phyloP scores from a whole-genome alignment of 2,329 filamentous ascomycete species.

The Bipolaris cookei region DNA sequence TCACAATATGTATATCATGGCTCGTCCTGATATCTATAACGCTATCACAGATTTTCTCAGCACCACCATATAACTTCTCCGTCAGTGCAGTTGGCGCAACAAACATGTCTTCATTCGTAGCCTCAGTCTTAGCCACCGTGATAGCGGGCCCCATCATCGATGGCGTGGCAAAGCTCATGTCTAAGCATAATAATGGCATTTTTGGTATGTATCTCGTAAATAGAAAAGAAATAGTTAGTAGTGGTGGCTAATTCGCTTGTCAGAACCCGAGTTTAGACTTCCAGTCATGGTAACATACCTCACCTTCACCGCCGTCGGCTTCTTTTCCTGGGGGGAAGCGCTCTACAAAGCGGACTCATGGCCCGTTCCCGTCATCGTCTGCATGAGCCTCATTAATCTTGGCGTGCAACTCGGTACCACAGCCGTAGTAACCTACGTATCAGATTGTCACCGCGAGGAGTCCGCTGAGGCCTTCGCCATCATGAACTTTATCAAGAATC shows the following conservation, averaged over 20 bases:
- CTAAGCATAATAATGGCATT: constrained; percentile 29
- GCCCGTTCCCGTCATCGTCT: constrained; percentile 36
- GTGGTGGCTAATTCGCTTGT: background rate
- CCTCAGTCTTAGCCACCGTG: constrained; percentile 27
- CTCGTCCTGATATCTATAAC: constrained; percentile 36
- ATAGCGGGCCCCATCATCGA: constrained; percentile 29
- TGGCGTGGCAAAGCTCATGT: constrained; percentile 32
- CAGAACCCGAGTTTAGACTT: constrained; percentile 36
- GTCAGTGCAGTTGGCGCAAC: constrained; percentile 31
- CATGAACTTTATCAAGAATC: constrained; percentile 39
- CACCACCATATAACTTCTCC: constrained; percentile 34
- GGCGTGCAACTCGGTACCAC: constrained; percentile 34
- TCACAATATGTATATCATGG: constrained; percentile 38
- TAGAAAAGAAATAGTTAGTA: background rate
- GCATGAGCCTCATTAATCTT: constrained; percentile 35
- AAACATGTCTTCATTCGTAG: constrained; percentile 34
- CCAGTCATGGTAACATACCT: constrained; percentile 34
- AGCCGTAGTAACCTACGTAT: constrained; percentile 31
- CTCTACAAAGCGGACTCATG: constrained; percentile 29
- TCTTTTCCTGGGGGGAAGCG: constrained; percentile 34
- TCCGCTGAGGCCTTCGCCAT: constrained; percentile 35
- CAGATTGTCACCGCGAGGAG: constrained; percentile 33
- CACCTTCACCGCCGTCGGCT: constrained; percentile 29
- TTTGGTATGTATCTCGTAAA: constrained; percentile 25
- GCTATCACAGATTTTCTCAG: constrained; percentile 35